Evolutionary conservation across 1,139 yeast species (phyloP).

Genomic region (Suhomyces bokatorum): DNA sequence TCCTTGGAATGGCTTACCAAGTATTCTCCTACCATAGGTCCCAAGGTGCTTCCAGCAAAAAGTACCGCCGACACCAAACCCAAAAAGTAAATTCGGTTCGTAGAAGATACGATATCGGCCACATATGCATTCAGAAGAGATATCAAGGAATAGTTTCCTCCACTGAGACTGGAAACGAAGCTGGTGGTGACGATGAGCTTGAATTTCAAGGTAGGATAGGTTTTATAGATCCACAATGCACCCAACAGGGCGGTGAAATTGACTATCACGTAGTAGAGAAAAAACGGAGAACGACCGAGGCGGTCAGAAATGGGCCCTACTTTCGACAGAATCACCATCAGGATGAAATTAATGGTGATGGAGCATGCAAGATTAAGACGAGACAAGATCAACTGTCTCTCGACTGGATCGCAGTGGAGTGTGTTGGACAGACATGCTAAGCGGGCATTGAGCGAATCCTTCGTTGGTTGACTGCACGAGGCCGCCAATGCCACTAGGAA

Average conservation of each 20-base stretch:
- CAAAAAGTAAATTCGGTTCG: constrained; percentile 9
- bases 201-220: constrained; percentile 8
- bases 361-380: constrained; percentile 8
- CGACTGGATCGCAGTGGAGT: constrained; percentile 7
- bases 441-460: constrained; percentile 9
- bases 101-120: constrained; percentile 13
- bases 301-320: constrained; percentile 13
- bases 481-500: constrained; percentile 11
- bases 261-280: constrained; percentile 6
- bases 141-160: constrained; percentile 10
- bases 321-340: constrained; percentile 13
- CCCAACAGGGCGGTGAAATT: constrained; percentile 2
- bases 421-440: constrained; percentile 4
- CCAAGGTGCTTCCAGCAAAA: constrained; percentile 12
- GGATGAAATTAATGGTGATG: constrained; percentile 8
- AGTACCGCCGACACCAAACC: constrained; percentile 13
- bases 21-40: constrained; percentile 12
- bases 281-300: constrained; percentile 13
- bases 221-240: constrained; percentile 5
- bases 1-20: constrained; percentile 1
- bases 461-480: constrained; percentile 10
- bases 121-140: constrained; percentile 13
- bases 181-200: constrained; percentile 4
- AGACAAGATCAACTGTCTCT: constrained; percentile 9
- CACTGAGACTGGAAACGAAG: constrained; percentile 10